phyloP scores from a whole-genome alignment of 805 yeast species.

The Hanseniaspora taiwanica region DNA sequence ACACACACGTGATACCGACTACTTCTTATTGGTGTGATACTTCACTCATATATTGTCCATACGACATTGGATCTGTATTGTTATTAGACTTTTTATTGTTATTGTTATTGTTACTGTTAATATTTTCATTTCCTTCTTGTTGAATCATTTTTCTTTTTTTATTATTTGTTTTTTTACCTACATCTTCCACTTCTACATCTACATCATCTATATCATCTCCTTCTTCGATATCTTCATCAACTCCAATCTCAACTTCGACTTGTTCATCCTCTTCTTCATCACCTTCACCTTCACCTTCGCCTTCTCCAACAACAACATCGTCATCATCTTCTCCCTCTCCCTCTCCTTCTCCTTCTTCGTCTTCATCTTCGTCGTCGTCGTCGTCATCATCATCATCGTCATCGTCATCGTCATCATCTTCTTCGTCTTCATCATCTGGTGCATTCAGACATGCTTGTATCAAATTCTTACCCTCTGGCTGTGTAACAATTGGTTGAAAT shows the following conservation, averaged over 20 bases:
- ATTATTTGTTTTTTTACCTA: neutral
- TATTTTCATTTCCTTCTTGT: neutral
- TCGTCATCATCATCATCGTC: slow-evolving; percentile 25
- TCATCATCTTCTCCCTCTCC: slow-evolving; percentile 1
- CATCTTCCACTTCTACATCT: no score
- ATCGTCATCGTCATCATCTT: slow-evolving; percentile 7
- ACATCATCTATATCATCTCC: slow-evolving; percentile 38
- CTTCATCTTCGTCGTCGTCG: slow-evolving; percentile 1
- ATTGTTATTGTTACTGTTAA: neutral
- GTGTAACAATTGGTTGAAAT: slow-evolving; percentile 93
- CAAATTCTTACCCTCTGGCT: slow-evolving; percentile 91
- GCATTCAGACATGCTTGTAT: slow-evolving; percentile 75
- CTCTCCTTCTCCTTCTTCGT: neutral
- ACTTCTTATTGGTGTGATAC: no score
- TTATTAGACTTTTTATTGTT: neutral
- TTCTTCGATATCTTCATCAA: neutral
- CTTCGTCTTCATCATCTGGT: slow-evolving; percentile 7
- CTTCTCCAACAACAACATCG: slow-evolving; percentile 3
- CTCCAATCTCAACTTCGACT: no score
- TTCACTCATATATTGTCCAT: no score
- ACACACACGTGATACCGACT: no score
- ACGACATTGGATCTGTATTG: neutral
- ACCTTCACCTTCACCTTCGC: slow-evolving; percentile 3
- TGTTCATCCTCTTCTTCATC: slow-evolving; percentile 39
- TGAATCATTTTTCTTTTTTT: neutral